These are phyloP conservation scores for Camellia sinensis DNA, from an alignment of 148 eudicot species.

Conservation along the genomic window DNA sequence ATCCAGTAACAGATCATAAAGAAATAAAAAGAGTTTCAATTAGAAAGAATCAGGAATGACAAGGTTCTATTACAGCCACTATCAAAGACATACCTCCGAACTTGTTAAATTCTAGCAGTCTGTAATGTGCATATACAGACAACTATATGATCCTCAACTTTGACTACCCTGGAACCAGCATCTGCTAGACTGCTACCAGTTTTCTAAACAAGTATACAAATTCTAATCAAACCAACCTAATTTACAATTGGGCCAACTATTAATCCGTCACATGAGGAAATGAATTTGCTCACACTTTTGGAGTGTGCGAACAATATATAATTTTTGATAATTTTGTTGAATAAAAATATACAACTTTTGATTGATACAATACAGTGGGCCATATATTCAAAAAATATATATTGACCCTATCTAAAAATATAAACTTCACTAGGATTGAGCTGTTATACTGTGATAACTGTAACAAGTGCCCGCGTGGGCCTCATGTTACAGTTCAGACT, in stretches of 20 bases:
- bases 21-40: slow-evolving; percentile 15
- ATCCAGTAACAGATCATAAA: slow-evolving; percentile 1
- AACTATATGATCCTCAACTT: slow-evolving; percentile 32
- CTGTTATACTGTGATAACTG: too few relatives aligned
- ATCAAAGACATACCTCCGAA: slow-evolving; percentile 61
- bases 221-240: slow-evolving; percentile 41
- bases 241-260: slow-evolving; percentile 49
- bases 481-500: too few relatives aligned
- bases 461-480: too few relatives aligned
- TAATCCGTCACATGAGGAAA: too few relatives aligned
- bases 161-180: slow-evolving; percentile 42
- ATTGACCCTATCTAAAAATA: too few relatives aligned
- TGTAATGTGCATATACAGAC: slow-evolving; percentile 41
- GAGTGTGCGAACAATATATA: too few relatives aligned
- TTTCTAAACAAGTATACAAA: slow-evolving; percentile 55
- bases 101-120: slow-evolving; percentile 31
- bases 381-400: too few relatives aligned
- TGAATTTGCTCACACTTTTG: too few relatives aligned
- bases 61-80: slow-evolving; percentile 31
- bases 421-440: too few relatives aligned
- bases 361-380: too few relatives aligned
- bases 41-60: slow-evolving; percentile 40
- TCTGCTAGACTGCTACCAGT: slow-evolving; percentile 42
- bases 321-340: too few relatives aligned
- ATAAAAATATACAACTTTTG: too few relatives aligned